These are phyloP conservation scores for Naganishia vaughanmartiniae DNA, from an alignment of 768 basidiomycete species.

Conservation along the genomic window DNA sequence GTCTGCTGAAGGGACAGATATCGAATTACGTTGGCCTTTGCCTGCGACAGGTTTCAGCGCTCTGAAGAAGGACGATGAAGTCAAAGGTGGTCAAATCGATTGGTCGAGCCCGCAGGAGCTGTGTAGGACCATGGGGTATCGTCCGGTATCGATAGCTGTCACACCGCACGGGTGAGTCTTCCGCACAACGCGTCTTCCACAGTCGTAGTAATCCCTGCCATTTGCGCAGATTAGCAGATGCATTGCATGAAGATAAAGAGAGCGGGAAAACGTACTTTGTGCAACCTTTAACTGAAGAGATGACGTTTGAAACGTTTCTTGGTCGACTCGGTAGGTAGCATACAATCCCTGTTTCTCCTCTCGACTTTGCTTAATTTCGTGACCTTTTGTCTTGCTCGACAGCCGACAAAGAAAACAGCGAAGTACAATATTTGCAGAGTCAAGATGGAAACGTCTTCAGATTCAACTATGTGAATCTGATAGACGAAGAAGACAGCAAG, in stretches of 20 bases:
- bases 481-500: slow-evolving; percentile 31
- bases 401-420: slow-evolving; percentile 33
- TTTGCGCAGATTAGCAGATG: slow-evolving; percentile 66
- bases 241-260: slow-evolving; percentile 58
- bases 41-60: neutral
- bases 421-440: slow-evolving; percentile 75
- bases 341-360: slow-evolving; percentile 4
- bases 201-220: neutral
- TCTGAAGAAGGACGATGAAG: neutral
- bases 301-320: slow-evolving; percentile 65
- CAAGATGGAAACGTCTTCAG: slow-evolving; percentile 83
- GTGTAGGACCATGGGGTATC: slow-evolving; percentile 4
- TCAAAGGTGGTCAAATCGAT: neutral
- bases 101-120: neutral
- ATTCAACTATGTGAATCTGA: slow-evolving; percentile 52
- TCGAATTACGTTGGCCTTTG: too few species aligned
- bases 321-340: slow-evolving; percentile 50
- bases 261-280: slow-evolving; percentile 67
- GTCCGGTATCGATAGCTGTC: slow-evolving; percentile 23
- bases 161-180: slow-evolving; percentile 29
- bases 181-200: neutral
- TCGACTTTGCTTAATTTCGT: slow-evolving; percentile 6
- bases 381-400: neutral
- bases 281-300: slow-evolving; percentile 68
- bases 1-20: neutral